phyloP scores from a whole-genome alignment of 495 filamentous ascomycete species.

The Annulohypoxylon maeteangense region DNA sequence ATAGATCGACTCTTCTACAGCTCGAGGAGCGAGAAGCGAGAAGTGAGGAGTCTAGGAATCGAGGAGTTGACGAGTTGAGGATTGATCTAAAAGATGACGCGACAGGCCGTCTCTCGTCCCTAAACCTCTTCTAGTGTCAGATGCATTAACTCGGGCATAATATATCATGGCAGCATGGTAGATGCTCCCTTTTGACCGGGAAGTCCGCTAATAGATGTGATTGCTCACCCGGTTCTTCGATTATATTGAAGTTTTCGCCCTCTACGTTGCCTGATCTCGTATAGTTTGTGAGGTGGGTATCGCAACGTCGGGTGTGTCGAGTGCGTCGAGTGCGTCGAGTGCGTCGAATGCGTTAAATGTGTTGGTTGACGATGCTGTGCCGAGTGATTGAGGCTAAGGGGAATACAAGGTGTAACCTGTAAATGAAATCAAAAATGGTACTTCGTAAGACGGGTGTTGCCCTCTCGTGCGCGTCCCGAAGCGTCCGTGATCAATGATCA shows the following conservation, averaged over 20 bases:
- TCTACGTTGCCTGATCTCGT: conserved; percentile 12
- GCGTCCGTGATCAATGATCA: conserved; percentile 31
- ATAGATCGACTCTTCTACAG: conserved; percentile 19
- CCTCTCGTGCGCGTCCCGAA: conserved; percentile 37
- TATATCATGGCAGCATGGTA: conserved; percentile 19
- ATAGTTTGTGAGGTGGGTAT: background rate
- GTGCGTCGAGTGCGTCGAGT: too few relatives aligned
- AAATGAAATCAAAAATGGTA: conserved; percentile 28
- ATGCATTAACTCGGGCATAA: conserved; percentile 26
- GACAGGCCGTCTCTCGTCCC: conserved; percentile 9
- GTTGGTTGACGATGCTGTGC: conserved; percentile 27
- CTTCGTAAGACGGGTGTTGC: conserved; percentile 38
- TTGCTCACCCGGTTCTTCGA: conserved; percentile 24
- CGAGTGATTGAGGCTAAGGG: conserved; percentile 28
- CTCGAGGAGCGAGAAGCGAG: too few relatives aligned
- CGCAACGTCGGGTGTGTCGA: background rate
- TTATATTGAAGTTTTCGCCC: conserved; percentile 15
- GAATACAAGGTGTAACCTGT: conserved; percentile 34
- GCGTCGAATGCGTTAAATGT: too few relatives aligned
- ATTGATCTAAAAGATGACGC: conserved; percentile 39
- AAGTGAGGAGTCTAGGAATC: too few relatives aligned
- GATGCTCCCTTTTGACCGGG: conserved; percentile 18
- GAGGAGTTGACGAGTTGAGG: too few relatives aligned
- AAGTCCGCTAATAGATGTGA: conserved; percentile 17
- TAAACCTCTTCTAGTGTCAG: conserved; percentile 28